phyloP scores from a whole-genome alignment of 768 basidiomycete species.

The Asterophora parasitica region DNA sequence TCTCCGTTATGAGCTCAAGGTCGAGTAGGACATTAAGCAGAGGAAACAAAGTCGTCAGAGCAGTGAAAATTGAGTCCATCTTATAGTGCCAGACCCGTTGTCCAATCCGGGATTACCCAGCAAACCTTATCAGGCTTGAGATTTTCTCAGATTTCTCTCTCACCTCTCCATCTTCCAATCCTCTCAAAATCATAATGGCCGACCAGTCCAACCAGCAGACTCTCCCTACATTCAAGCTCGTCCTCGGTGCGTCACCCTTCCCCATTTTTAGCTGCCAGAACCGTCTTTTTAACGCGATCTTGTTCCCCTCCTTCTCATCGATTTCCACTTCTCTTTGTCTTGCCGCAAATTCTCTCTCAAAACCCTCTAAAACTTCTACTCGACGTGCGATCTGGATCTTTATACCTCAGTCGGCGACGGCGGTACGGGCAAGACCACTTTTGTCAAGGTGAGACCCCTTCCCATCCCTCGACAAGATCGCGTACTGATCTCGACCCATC shows the following conservation, averaged over 20 bases:
- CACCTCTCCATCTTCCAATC: constrained; percentile 17
- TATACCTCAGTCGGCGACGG: constrained; percentile 78
- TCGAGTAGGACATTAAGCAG: no score
- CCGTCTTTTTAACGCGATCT: constrained; percentile 23
- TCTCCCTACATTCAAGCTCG: constrained; percentile 96
- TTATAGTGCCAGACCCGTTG: neutral
- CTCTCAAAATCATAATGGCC: constrained; percentile 16
- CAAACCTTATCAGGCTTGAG: constrained; percentile 38
- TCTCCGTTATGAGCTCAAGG: no score
- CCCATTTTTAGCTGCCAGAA: neutral
- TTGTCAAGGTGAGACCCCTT: constrained; percentile 75
- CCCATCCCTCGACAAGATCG: constrained; percentile 37
- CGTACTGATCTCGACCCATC: constrained; percentile 45
- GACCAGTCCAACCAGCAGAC: constrained; percentile 28
- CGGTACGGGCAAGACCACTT: constrained; percentile 97
- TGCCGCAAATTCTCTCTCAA: constrained; percentile 14
- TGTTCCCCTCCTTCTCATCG: constrained; percentile 43
- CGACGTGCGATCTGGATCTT: constrained; percentile 18
- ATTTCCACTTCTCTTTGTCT: constrained; percentile 33
- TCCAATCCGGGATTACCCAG: constrained; percentile 32
- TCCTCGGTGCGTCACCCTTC: constrained; percentile 68
- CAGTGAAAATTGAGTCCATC: neutral
- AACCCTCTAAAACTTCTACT: constrained; percentile 4
- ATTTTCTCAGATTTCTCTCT: constrained; percentile 26
- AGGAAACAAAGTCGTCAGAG: no score